A percentile compares a stretch with the other conserved stretches of the same genome.
Conservation (phyloP, 2,329 filamentous ascomycete species). For the Thelonectria rubi region DNA sequence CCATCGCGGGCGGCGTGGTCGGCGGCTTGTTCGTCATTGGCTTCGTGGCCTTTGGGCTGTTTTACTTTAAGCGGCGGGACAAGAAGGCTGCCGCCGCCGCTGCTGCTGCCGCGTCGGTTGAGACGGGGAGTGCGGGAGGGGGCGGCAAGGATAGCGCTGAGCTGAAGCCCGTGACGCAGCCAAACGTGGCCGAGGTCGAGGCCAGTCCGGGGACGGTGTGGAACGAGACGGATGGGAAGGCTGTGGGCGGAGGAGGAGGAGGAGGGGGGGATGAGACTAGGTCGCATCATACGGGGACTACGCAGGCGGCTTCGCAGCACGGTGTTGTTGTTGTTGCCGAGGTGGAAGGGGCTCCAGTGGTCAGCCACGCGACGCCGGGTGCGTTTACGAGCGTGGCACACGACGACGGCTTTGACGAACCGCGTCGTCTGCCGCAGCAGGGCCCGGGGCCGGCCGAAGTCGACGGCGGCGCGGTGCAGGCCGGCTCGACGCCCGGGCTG, state of each 20-base stretch:
- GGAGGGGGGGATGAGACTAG: background rate
- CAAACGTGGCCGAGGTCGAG: conserved; percentile 3
- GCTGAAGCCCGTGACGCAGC: background rate
- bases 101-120: background rate
- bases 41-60: conserved; percentile 26
- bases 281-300: background rate
- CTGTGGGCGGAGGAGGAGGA: background rate
- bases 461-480: background rate
- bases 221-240: conserved; percentile 11
- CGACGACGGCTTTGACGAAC: background rate
- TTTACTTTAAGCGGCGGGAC: conserved; percentile 26
- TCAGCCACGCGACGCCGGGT: background rate
- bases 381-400: background rate
- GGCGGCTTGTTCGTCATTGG: conserved; percentile 31
- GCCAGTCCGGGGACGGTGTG: conserved; percentile 7
- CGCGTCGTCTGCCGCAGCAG: background rate
- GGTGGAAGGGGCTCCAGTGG: conserved; percentile 6
- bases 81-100: background rate
- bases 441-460: background rate
- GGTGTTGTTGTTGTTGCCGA: conserved; percentile 9
- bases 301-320: background rate
- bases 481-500: background rate
- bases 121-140: background rate
- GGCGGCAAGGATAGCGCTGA: background rate
- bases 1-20: conserved; percentile 33